Conservation (phyloP, 805 yeast genomes). For the Starmerella apicola region DNA sequence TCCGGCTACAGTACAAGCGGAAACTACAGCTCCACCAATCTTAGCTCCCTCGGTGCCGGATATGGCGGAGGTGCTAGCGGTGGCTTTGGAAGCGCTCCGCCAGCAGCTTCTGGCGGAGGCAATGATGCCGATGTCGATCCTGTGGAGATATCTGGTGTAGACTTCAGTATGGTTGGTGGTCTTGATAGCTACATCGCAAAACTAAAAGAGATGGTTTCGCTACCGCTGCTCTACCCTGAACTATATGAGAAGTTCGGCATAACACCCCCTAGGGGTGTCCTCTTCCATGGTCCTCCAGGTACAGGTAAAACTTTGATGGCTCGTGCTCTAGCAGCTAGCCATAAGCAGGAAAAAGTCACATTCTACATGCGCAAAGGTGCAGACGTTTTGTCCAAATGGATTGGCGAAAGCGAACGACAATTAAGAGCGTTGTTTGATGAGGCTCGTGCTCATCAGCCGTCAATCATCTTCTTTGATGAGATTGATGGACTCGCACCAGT, state of each 20-base stretch:
- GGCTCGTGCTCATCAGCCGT: constrained; percentile 90
- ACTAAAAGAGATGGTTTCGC: constrained; percentile 89
- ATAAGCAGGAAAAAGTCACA: constrained; percentile 73
- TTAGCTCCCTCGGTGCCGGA: not conserved
- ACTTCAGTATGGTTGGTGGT: constrained; percentile 80
- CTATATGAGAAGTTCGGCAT: constrained; percentile 78
- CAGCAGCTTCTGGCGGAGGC: constrained; percentile 15
- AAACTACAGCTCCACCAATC: not conserved
- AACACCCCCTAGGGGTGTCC: constrained; percentile 93
- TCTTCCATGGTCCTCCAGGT: constrained; percentile 98
- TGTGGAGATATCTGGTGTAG: constrained; percentile 78
- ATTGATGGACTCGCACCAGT: constrained; percentile 98
- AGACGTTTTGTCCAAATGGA: constrained; percentile 95
- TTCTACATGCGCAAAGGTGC: constrained; percentile 99
- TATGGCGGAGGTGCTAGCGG: not conserved
- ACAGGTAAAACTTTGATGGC: constrained; percentile 99
- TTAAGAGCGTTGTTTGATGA: constrained; percentile 83
- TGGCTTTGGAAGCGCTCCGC: constrained; percentile 26
- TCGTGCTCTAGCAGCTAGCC: constrained; percentile 87
- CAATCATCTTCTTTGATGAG: constrained; percentile 93
- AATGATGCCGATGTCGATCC: constrained; percentile 47
- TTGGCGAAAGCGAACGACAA: constrained; percentile 97
- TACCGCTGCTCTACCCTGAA: constrained; percentile 89
- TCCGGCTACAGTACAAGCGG: not conserved
- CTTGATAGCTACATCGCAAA: constrained; percentile 81